These are phyloP conservation scores for Amaranthus hypochondriacus DNA, from an alignment of 148 eudicot genomes.

Conservation along the genomic window DNA sequence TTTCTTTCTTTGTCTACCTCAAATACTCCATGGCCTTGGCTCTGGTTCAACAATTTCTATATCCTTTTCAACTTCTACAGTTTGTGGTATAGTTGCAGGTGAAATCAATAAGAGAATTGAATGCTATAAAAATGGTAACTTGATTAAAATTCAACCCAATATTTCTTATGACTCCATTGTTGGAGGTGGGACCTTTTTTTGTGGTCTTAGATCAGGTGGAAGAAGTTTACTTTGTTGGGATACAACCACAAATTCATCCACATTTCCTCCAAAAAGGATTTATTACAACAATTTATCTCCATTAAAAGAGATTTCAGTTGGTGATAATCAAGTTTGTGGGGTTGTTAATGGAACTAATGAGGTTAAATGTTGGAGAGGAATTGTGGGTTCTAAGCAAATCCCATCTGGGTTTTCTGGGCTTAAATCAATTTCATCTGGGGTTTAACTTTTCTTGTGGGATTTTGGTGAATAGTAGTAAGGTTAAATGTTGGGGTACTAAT, in stretches of 20 bases:
- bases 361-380: slow-evolving; percentile 34
- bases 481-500: slow-evolving; percentile 72
- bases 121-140: slow-evolving; percentile 33
- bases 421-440: slow-evolving; percentile 62
- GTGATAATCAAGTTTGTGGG: slow-evolving; percentile 60
- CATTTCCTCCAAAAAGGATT: slow-evolving; percentile 52
- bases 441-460: slow-evolving; percentile 74
- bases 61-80: slow-evolving; percentile 38
- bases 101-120: slow-evolving; percentile 40
- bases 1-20: slow-evolving; percentile 22
- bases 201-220: slow-evolving; percentile 73
- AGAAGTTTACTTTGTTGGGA: slow-evolving; percentile 65
- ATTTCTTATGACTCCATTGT: slow-evolving; percentile 56
- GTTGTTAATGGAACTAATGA: slow-evolving; percentile 31
- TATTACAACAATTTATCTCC: slow-evolving; percentile 29
- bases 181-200: slow-evolving; percentile 63
- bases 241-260: slow-evolving; percentile 11
- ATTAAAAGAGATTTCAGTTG: slow-evolving; percentile 45
- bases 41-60: slow-evolving; percentile 48
- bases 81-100: slow-evolving; percentile 66
- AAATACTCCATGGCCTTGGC: slow-evolving; percentile 35
- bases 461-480: slow-evolving; percentile 21
- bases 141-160: slow-evolving; percentile 29
- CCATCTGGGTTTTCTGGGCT: slow-evolving; percentile 21
- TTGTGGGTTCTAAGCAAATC: slow-evolving; percentile 16